Percentiles rank a stretch among this genome's conserved stretches.
Conservation (phyloP, 2,329 filamentous ascomycete species). For the Cladosporium austrohemisphaericum region DNA sequence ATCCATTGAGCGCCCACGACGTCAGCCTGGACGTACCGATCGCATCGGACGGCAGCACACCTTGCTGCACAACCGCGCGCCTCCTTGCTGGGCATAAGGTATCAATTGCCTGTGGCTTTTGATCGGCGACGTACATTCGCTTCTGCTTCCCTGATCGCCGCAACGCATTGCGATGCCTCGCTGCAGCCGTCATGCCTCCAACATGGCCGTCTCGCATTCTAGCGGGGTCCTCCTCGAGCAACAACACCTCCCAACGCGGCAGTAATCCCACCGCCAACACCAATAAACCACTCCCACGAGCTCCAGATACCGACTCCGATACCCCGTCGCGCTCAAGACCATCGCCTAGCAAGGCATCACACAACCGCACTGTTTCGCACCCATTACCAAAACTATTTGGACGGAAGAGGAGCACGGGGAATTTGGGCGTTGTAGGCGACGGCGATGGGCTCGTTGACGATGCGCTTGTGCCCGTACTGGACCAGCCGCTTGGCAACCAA, state of each 20-base stretch:
- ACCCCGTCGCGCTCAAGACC: slow-evolving; percentile 17
- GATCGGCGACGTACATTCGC: slow-evolving; percentile 4
- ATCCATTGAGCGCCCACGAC: slow-evolving; percentile 7
- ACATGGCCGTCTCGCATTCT: slow-evolving; percentile 33
- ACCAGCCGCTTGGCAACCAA: slow-evolving; percentile 31
- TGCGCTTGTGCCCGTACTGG: slow-evolving; percentile 39
- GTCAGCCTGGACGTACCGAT: slow-evolving; percentile 5
- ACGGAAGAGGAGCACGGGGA: slow-evolving; percentile 50
- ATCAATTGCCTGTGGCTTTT: slow-evolving; percentile 1
- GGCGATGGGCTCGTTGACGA: slow-evolving; percentile 41
- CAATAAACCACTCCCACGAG: slow-evolving; percentile 24
- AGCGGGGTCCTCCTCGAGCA: slow-evolving; percentile 18
- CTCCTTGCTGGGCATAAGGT: slow-evolving; percentile 5
- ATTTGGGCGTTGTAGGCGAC: slow-evolving; percentile 26
- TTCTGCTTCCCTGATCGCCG: not conserved
- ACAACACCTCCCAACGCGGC: slow-evolving; percentile 10
- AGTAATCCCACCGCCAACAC: slow-evolving; percentile 11
- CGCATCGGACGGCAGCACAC: not conserved
- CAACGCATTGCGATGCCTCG: slow-evolving; percentile 14
- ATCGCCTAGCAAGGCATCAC: slow-evolving; percentile 21
- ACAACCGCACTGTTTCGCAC: slow-evolving; percentile 68
- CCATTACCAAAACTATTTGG: slow-evolving; percentile 72
- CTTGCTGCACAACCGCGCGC: not conserved
- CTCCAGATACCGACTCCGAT: slow-evolving; percentile 20
- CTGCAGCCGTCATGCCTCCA: slow-evolving; percentile 28